Conservation (phyloP, 345 rosid genomes). For the Melaleuca alternifolia region DNA sequence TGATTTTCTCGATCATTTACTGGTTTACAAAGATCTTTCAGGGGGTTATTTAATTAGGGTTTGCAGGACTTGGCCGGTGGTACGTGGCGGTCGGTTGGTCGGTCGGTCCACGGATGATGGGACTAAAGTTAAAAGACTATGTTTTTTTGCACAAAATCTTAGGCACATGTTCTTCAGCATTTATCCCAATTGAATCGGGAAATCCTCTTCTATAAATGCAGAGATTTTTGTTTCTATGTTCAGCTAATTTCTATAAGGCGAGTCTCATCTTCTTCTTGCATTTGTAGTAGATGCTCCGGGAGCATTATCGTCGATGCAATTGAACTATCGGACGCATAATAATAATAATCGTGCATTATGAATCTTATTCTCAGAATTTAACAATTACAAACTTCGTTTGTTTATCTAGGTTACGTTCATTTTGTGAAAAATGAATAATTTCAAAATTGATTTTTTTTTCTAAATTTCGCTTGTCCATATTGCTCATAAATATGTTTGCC, state of each 20-base stretch:
- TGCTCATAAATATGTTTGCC: background rate
- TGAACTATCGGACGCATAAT: too few species aligned
- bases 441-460: background rate
- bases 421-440: rapidly evolving
- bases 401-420: background rate
- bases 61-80: background rate
- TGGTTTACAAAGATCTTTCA: background rate
- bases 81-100: background rate
- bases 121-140: background rate
- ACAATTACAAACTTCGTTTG: background rate
- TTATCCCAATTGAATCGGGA: background rate
- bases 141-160: background rate
- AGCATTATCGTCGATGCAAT: background rate
- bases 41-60: background rate
- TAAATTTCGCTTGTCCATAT: background rate
- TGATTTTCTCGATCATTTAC: background rate
- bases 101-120: background rate
- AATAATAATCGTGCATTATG: background rate
- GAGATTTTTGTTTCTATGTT: background rate
- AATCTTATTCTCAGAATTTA: background rate
- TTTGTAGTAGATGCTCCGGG: background rate
- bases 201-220: background rate
- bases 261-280: background rate
- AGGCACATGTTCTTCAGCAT: background rate
- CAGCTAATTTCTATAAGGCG: background rate